Percentiles rank a stretch among this genome's conserved stretches.
These are phyloP conservation scores for Sinapis alba DNA, from an alignment of 441 rosid genomes.

Conservation along the genomic window DNA sequence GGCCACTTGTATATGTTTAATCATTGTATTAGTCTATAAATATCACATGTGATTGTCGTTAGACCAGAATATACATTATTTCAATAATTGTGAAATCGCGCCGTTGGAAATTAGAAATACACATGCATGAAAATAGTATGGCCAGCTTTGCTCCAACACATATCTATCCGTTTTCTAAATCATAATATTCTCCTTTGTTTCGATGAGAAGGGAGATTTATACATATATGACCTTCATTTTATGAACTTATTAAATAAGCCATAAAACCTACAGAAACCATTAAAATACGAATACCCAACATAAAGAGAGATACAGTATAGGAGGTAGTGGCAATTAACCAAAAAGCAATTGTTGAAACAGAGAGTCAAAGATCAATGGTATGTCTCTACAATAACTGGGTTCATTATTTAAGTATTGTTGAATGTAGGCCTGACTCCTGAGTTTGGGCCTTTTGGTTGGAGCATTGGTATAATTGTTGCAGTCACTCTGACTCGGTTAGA, in stretches of 20 bases:
- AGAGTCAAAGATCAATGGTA: background rate
- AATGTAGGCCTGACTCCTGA: background rate
- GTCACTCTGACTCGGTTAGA: background rate
- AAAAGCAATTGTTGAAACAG: background rate
- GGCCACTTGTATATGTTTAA: conserved; percentile 7
- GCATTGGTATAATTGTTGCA: background rate
- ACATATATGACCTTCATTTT: background rate
- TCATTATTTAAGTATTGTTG: background rate
- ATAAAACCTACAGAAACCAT: background rate
- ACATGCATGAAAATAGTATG: conserved; percentile 8
- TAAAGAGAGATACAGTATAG: background rate
- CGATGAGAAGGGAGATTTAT: background rate
- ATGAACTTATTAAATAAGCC: background rate
- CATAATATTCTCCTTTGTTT: background rate
- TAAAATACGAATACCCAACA: background rate
- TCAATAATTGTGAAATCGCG: conserved; percentile 1
- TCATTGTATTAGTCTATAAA: conserved; percentile 1
- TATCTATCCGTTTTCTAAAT: conserved; percentile 10
- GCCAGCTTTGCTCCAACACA: conserved; percentile 34
- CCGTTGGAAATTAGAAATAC: conserved; percentile 16
- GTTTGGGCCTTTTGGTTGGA: background rate
- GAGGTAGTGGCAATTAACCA: background rate
- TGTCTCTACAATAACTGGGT: background rate
- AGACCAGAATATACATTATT: background rate
- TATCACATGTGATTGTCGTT: conserved; percentile 28